Conservation (phyloP, 2,329 filamentous ascomycete genomes). For the Colletotrichum siamense region DNA sequence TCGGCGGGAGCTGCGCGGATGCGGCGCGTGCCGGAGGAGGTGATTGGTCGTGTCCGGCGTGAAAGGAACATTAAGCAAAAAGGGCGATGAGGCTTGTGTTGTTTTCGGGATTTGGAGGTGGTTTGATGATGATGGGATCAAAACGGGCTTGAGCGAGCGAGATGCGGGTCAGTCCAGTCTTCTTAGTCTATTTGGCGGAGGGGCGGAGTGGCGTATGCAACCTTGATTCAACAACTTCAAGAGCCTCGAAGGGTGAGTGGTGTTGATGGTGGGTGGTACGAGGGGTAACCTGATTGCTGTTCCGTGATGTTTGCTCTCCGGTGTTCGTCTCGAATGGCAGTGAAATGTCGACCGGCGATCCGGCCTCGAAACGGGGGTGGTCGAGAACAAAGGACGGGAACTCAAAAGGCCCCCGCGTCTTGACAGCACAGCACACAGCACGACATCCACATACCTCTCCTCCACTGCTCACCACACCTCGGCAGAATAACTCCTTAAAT, state of each 20-base stretch:
- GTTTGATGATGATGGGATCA: background rate
- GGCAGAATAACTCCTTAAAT: background rate
- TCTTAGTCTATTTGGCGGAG: background rate
- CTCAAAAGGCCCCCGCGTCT: background rate
- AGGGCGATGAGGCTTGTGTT: background rate
- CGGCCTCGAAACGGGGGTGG: background rate
- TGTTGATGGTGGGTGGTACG: background rate
- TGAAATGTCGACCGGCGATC: background rate
- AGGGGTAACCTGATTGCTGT: background rate
- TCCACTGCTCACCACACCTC: background rate
- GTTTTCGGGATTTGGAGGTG: background rate
- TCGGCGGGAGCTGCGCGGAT: background rate
- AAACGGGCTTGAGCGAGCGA: background rate
- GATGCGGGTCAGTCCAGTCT: background rate
- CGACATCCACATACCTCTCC: background rate
- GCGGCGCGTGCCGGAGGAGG: background rate
- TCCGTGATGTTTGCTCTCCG: background rate
- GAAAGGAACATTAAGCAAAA: background rate
- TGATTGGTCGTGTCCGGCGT: background rate
- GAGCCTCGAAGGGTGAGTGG: background rate
- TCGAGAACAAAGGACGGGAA: background rate
- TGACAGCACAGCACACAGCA: background rate
- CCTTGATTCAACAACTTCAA: background rate
- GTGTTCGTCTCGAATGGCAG: background rate
- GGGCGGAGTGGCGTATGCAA: background rate